These are phyloP conservation scores for Lactarius hengduanensis DNA, from an alignment of 768 basidiomycete species.

Conservation along the genomic window DNA sequence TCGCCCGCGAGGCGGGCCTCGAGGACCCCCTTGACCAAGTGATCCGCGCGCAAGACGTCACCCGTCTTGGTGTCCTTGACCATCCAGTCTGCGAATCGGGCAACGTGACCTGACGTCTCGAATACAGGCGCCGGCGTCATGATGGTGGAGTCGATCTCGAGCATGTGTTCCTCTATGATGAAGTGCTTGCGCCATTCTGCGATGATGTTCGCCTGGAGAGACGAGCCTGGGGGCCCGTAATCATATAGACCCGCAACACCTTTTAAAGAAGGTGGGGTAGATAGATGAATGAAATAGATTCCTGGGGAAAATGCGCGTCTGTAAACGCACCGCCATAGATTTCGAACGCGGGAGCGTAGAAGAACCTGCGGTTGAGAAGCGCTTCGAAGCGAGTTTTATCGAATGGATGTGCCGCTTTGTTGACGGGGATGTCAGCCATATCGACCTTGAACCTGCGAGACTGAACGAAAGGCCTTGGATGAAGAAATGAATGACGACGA, in stretches of 20 bases:
- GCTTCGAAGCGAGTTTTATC: constrained; percentile 85
- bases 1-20: constrained; percentile 89
- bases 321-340: constrained; percentile 87
- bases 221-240: constrained; percentile 94
- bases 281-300: not conserved
- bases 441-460: constrained; percentile 21
- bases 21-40: constrained; percentile 89
- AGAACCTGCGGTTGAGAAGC: constrained; percentile 86
- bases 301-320: constrained; percentile 1
- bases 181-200: constrained; percentile 97
- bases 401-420: constrained; percentile 84
- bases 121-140: constrained; percentile 96
- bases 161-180: constrained; percentile 97
- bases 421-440: constrained; percentile 44
- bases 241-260: constrained; percentile 98
- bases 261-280: constrained; percentile 35
- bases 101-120: constrained; percentile 96
- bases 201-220: constrained; percentile 95
- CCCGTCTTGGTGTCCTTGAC: constrained; percentile 94
- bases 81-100: constrained; percentile 99
- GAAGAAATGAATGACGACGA: constrained; percentile 4
- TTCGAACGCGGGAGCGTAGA: constrained; percentile 97
- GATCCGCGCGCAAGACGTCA: constrained; percentile 95
- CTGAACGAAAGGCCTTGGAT: not conserved
- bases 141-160: constrained; percentile 96